These are phyloP conservation scores for Pichia sp. DNA, from an alignment of 1,139 yeast species.

Conservation along the genomic window DNA sequence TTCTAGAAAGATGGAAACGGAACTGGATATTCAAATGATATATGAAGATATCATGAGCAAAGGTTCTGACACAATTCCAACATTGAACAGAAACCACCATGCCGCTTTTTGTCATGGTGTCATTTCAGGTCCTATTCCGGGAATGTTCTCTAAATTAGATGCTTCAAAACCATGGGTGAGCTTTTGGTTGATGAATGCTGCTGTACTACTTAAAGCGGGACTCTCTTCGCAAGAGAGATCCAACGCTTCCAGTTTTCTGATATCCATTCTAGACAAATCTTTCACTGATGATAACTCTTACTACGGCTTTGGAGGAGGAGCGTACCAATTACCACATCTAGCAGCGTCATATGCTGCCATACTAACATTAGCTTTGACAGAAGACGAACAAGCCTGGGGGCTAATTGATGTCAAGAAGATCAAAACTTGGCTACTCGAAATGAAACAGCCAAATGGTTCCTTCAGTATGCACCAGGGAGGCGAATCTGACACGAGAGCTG, in stretches of 20 bases:
- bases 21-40: constrained; percentile 21
- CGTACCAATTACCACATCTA: constrained; percentile 71
- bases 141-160: constrained; percentile 48
- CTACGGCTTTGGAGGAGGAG: constrained; percentile 86
- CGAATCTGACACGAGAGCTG: constrained; percentile 81
- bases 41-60: constrained; percentile 25
- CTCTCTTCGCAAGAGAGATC: constrained; percentile 9
- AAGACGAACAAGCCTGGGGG: constrained; percentile 38
- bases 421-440: constrained; percentile 54
- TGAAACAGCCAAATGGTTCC: constrained; percentile 68
- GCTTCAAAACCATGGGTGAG: constrained; percentile 90
- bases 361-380: constrained; percentile 50
- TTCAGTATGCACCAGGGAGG: constrained; percentile 72
- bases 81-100: constrained; percentile 31
- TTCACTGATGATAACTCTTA: constrained; percentile 21
- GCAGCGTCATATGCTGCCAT: constrained; percentile 84
- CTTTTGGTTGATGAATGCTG: constrained; percentile 73
- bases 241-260: constrained; percentile 6
- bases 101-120: constrained; percentile 32
- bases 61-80: constrained; percentile 25
- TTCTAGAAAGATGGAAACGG: constrained; percentile 26
- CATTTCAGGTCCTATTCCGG: constrained; percentile 42
- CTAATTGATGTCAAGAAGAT: constrained; percentile 39
- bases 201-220: constrained; percentile 31
- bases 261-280: background rate